phyloP scores from a whole-genome alignment of 108 stramenopile species.

The Nitzschia palea region DNA sequence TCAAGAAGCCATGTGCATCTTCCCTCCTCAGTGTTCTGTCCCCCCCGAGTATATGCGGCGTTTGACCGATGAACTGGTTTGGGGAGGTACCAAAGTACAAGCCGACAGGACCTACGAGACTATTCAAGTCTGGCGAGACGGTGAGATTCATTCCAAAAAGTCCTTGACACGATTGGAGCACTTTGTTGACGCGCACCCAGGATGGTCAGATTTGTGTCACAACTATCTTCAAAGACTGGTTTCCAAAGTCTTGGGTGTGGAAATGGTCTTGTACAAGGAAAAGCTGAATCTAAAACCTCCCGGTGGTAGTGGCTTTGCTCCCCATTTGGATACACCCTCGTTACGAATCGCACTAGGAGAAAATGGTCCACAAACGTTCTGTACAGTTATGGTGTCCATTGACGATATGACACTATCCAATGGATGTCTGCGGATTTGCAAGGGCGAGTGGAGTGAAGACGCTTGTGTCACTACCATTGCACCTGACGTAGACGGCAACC shows the following conservation, averaged over 20 bases:
- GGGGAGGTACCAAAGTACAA: constrained; percentile 31
- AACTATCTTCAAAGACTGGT: constrained; percentile 38
- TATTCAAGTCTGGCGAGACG: constrained; percentile 35
- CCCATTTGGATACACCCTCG: constrained; percentile 68
- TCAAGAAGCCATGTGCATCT: constrained; percentile 34
- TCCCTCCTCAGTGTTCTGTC: constrained; percentile 47
- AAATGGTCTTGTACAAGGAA: constrained; percentile 74
- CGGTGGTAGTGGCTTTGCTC: constrained; percentile 71
- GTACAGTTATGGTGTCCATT: constrained; percentile 74
- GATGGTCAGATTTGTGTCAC: constrained; percentile 55
- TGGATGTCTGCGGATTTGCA: constrained; percentile 60
- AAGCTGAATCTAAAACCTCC: constrained; percentile 79
- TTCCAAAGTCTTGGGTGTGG: constrained; percentile 38
- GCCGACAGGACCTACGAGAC: constrained; percentile 54
- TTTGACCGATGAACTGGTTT: constrained; percentile 60
- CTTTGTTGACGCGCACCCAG: constrained; percentile 54
- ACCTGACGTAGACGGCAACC: constrained; percentile 50
- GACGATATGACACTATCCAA: constrained; percentile 60
- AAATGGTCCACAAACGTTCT: constrained; percentile 45
- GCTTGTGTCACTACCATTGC: constrained; percentile 25
- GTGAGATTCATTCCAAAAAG: constrained; percentile 36
- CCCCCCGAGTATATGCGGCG: constrained; percentile 44
- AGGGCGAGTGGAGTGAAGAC: constrained; percentile 50
- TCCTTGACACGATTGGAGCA: constrained; percentile 56
- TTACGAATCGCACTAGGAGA: constrained; percentile 50